A percentile compares a stretch with the other conserved stretches of the same genome.
Conservation (phyloP, 176 grass and related monocot genomes). For the Musa beccarii region DNA sequence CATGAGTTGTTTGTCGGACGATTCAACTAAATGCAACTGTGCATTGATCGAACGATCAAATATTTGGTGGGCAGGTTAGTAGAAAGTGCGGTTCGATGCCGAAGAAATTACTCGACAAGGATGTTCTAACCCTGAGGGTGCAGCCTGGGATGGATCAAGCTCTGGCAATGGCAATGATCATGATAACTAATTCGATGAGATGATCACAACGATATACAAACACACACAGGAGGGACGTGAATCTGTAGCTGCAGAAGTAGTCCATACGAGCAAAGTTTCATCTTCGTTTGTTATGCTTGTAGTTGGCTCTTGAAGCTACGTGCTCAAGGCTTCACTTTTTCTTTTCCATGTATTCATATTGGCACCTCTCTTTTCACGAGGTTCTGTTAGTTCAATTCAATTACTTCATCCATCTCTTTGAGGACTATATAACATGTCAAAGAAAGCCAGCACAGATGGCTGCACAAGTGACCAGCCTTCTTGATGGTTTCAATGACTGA, state of each 20-base stretch:
- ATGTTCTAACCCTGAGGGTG: slow-evolving; percentile 38
- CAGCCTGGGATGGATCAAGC: slow-evolving; percentile 53
- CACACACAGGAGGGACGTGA: too few relatives aligned
- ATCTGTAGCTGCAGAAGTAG: background rate
- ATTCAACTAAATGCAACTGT: background rate
- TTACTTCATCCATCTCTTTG: too few relatives aligned
- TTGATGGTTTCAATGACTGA: background rate
- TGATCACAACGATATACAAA: background rate
- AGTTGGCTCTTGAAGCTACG: too few relatives aligned
- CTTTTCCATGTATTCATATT: too few relatives aligned
- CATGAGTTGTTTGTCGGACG: background rate
- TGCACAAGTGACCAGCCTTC: background rate
- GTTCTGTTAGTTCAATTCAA: too few relatives aligned
- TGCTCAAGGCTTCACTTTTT: too few relatives aligned
- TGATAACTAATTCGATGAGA: slow-evolving; percentile 50
- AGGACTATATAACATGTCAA: too few relatives aligned
- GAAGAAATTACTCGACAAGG: slow-evolving; percentile 45
- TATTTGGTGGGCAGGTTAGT: slow-evolving; percentile 17
- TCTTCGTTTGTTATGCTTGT: background rate
- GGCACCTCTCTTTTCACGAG: too few relatives aligned
- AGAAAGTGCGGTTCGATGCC: slow-evolving; percentile 30
- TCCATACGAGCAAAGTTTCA: background rate
- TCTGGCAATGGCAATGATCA: slow-evolving; percentile 51
- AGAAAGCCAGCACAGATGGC: background rate
- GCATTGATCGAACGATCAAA: background rate